Conservation (phyloP, 148 eudicot genomes). For the Camellia sinensis region DNA sequence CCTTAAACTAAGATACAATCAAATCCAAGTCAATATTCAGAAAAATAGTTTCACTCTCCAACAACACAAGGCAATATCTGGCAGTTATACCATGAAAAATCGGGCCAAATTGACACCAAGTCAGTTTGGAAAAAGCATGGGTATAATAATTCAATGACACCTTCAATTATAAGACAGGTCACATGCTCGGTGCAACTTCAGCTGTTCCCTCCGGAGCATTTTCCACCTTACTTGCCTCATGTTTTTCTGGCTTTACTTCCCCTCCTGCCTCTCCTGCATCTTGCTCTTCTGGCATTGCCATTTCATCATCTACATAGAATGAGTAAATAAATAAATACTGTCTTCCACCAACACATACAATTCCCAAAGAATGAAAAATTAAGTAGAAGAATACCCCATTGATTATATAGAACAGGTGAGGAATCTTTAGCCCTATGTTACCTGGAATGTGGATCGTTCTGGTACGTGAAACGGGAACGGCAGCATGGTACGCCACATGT, state of each 20-base stretch:
- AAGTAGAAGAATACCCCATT: no score
- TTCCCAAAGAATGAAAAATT: no score
- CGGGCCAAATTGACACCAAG: neutral
- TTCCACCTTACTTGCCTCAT: slow-evolving; percentile 2
- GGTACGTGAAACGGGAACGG: no score
- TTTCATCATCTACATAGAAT: slow-evolving; percentile 44
- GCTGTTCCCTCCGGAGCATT: slow-evolving; percentile 20
- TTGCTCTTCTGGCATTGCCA: slow-evolving; percentile 43
- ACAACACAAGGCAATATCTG: neutral
- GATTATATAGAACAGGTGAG: no score
- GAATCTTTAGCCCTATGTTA: no score
- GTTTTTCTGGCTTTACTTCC: slow-evolving; percentile 20
- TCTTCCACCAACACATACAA: neutral
- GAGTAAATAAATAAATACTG: neutral
- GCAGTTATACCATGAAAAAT: neutral
- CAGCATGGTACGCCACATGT: no score
- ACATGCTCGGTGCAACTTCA: slow-evolving; percentile 25
- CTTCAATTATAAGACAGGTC: neutral
- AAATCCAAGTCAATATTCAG: slow-evolving; percentile 4
- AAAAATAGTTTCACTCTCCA: neutral
- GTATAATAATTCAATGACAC: neutral
- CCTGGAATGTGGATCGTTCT: no score
- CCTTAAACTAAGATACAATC: slow-evolving; percentile 14
- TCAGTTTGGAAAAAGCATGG: neutral
- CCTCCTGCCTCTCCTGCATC: slow-evolving; percentile 28